Conservation (phyloP, 768 basidiomycete species). For the Favolaschia claudopus region DNA sequence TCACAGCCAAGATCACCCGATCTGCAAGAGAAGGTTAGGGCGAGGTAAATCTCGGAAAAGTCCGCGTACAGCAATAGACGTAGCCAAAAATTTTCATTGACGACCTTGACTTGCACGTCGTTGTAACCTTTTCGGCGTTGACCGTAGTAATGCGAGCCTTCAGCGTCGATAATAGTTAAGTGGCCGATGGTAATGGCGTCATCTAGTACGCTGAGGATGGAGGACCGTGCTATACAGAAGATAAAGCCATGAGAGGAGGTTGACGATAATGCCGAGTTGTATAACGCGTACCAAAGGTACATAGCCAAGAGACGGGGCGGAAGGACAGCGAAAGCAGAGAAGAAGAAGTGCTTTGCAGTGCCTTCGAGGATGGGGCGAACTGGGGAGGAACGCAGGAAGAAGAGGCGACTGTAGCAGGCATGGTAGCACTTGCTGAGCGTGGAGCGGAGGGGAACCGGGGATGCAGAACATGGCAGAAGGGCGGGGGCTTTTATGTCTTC, state of each 20-base stretch:
- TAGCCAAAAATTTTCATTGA: slow-evolving; percentile 72
- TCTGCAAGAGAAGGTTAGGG: slow-evolving; percentile 40
- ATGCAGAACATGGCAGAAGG: no score
- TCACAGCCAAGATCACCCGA: slow-evolving; percentile 73
- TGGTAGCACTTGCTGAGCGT: slow-evolving; percentile 36
- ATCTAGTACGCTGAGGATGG: slow-evolving; percentile 64
- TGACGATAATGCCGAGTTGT: slow-evolving; percentile 1
- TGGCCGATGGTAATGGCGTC: slow-evolving; percentile 66
- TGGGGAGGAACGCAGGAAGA: slow-evolving; percentile 46
- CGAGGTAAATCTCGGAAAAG: slow-evolving; percentile 16
- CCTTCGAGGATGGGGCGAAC: slow-evolving; percentile 51
- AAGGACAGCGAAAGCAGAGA: slow-evolving; percentile 50
- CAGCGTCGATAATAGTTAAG: slow-evolving; percentile 67
- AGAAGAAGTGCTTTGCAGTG: slow-evolving; percentile 51
- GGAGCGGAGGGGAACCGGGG: slow-evolving; percentile 38
- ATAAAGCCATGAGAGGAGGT: not conserved
- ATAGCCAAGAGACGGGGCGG: slow-evolving; percentile 57
- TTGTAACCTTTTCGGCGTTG: slow-evolving; percentile 64
- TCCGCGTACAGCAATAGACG: slow-evolving; percentile 65
- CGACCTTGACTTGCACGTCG: slow-evolving; percentile 64
- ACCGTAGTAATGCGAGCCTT: slow-evolving; percentile 68
- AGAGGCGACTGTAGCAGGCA: slow-evolving; percentile 47
- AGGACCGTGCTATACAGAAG: slow-evolving; percentile 57
- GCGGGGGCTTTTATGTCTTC: slow-evolving; percentile 45
- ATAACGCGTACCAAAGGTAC: slow-evolving; percentile 52